phyloP scores from a whole-genome alignment of 768 basidiomycete genomes.

The Phylloporus arenicola region DNA sequence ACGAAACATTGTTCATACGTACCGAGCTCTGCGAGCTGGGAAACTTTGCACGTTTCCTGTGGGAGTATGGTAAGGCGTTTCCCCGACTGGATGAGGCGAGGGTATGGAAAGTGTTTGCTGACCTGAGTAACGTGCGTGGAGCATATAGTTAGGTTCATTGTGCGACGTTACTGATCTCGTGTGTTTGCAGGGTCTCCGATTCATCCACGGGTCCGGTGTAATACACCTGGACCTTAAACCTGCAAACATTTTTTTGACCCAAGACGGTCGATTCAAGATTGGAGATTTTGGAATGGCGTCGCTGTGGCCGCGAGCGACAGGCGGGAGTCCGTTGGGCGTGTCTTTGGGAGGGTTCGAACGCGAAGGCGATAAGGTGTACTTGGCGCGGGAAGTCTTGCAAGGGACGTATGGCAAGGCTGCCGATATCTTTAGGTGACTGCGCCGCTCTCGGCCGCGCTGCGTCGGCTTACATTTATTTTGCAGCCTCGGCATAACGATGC shows the following conservation, averaged over 20 bases:
- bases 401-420: slow-evolving; percentile 90
- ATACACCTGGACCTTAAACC: slow-evolving; percentile 98
- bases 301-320: slow-evolving; percentile 65
- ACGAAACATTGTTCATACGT: slow-evolving; percentile 80
- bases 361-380: slow-evolving; percentile 95
- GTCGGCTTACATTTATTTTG: slow-evolving; percentile 14
- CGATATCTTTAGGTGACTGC: slow-evolving; percentile 85
- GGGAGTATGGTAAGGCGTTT: slow-evolving; percentile 82
- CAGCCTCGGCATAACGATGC: slow-evolving; percentile 92
- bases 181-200: slow-evolving; percentile 62
- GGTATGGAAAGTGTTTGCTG: slow-evolving; percentile 93
- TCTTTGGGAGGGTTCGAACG: slow-evolving; percentile 66
- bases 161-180: slow-evolving; percentile 22
- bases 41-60: slow-evolving; percentile 85
- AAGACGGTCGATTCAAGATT: slow-evolving; percentile 86
- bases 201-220: slow-evolving; percentile 84
- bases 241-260: slow-evolving; percentile 90
- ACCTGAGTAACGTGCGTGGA: slow-evolving; percentile 76
- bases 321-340: slow-evolving; percentile 34
- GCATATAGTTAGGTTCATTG: slow-evolving; percentile 19
- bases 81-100: slow-evolving; percentile 85
- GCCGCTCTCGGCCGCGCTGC: not conserved
- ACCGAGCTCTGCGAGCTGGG: slow-evolving; percentile 94
- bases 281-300: slow-evolving; percentile 99
- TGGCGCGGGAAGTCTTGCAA: slow-evolving; percentile 92